Evolutionary conservation across 352 stramenopile genomes (phyloP), one percentile per base, ranked within the genome.

Genomic region (Saprolegnia parasitica): DNA sequence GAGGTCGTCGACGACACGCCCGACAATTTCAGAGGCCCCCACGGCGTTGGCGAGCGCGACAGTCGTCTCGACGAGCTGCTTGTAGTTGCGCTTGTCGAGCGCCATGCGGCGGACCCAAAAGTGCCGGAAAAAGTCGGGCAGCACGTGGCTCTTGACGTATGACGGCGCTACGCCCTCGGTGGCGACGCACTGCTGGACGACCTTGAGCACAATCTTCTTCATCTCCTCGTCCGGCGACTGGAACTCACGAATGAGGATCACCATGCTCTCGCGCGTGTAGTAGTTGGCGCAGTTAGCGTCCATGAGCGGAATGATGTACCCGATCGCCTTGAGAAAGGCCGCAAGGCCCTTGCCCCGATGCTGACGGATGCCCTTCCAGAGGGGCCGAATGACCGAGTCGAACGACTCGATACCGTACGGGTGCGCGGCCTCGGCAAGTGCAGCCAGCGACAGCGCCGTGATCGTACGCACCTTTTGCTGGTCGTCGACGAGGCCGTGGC

Each of bases 361-460:
- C 74, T 98, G 95, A 11, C 97, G 84, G 37, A 98, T 98, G 52
- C 97, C 97, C 74, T 98, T 97, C 93, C 97, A 99, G 29, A 99
- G 78, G 18, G 96, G 94, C 68, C 95, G 88, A 54, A 99, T 87
- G 20, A 99, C 96, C 6, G 90, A 96, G 80, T 99, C 98, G 78
- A 99, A 99, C 70, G 91, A 98, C 78, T 99, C 98, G 74, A 99
- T 99, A 73, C 98, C 98, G 77, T 99, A 99, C 26, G 98, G 98
- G 78, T 99, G 95, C 10, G 96, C 93, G 5, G 97, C 95, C 76
- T 99, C 97, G 3, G 97, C 98, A 29, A 99, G 80, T 15, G 97
- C 97, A 8, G 96, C 95, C n/a, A 99, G 79, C 20, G 98, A 97
- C 23, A 99, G 81, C 16, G 98, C 97, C 13, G 95, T 98, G 71